Evolutionary conservation across 345 rosid genomes (phyloP), one percentile per base, ranked within the genome.

Genomic region (Excoecaria cochinchinensis): DNA sequence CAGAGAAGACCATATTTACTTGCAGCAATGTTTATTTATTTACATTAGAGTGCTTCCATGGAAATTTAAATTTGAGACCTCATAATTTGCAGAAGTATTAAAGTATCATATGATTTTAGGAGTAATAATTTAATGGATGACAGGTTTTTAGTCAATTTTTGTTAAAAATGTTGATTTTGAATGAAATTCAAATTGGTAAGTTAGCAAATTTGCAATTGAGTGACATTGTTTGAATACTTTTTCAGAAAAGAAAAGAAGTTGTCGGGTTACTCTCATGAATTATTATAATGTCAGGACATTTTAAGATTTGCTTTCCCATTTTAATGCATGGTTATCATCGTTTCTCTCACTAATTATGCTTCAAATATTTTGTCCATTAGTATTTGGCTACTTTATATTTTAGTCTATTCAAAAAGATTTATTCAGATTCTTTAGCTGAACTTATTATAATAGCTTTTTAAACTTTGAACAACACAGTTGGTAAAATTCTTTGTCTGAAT

Each of bases 161-260:
- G 1, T 6, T 76, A 81, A 82, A 85, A 82, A 81, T 81, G 80
- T 78, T 72, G 47, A 44, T 31, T 60, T 24, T 1, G 67, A 44
- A 48, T 47, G 31, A 0, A 24, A 15, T 38, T 66, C 46, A 44
- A 44, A 44, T 44, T 6, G 10, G 46, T 10, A 44, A 44, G 5
- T 44, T 44, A 5, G 8, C 47, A 44, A 44, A 3, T 44, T 4
- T 44, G 1, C 7, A 44, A 8, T 10, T 6, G 48, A 44, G 48
- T 44, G 9, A 10, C 10, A 3, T 3, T 44, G 8, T 44, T 44
- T 44, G 8, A 44, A 44, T 6, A 44, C 10, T 24, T 62, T 61
- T 52, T 36, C 47, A 67, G 44, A 69, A 21, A 31, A 42, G 8
- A 44, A 75, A 50, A 24, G 55, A 75, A 57, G 58, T 71, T 71